Evolutionary conservation across 306 rosid genomes (phyloP), one percentile per base, ranked within the genome.

Genomic region (Arachis hypogaea): DNA sequence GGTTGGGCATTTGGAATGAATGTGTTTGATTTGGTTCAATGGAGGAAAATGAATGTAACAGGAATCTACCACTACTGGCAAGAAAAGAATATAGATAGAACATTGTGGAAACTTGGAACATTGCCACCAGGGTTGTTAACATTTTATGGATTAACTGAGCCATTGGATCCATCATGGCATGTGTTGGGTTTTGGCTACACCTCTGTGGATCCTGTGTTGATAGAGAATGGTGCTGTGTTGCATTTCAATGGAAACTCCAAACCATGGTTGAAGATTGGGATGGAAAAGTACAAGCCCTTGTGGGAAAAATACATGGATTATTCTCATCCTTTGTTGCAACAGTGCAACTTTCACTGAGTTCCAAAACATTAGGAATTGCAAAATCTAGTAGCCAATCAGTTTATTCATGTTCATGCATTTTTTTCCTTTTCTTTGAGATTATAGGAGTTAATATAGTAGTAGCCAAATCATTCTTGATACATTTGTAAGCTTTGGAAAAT

Each of bases 1-100:
- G 95, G 95, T 54, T 89, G 92, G 95, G 92, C 95, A 10, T 89
- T 89, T 73, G 95, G 95, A 68, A 89, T 89, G 96, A 89, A 89
- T 71, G 76, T 89, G 51, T 87, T 89, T 74, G 96, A 89, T 82
- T 81, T 89, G 85, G 92, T 87, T 66, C 82, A 89, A 77, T 89
- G 96, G 96, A 87, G 96, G 82, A 85, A 80, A 9, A 85, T 82
- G 75, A 89, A 89, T 72, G 96, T 89, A 11, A 87, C 96, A 3
- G 90, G 96, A 16, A 89, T 87, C 54, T 89, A 89, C 83, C 96
- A 87, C 77, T 87, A 87, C 76, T 87, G 96, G 92, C 92, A 87
- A 69, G 92, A 89, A 74, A 85, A 72, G 81, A 89, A 89, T 59
- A 82, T 84, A 1, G 96, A 89, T 51, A 69, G 92, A 29, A 85